Evolutionary conservation across 495 filamentous ascomycete species (phyloP).

Genomic region (Immersiella caudata): DNA sequence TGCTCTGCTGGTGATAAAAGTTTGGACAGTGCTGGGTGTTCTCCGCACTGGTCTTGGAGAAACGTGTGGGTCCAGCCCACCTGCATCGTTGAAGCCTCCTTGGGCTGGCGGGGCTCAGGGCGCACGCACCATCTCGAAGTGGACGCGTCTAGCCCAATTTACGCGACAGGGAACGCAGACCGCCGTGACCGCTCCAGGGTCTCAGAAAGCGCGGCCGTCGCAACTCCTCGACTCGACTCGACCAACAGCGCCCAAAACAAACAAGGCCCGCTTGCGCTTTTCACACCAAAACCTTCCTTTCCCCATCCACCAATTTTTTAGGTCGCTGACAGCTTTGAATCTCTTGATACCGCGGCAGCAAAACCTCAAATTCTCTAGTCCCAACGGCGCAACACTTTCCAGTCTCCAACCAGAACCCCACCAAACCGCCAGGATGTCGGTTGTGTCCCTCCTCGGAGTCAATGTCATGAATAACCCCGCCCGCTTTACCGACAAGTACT

Average conservation of each 20-base stretch:
- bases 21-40: too few species aligned
- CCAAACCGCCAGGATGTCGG: slow-evolving; percentile 72
- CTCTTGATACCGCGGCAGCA: background rate
- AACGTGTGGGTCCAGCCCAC: too few species aligned
- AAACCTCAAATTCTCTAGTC: background rate
- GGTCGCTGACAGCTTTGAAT: background rate
- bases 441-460: slow-evolving; percentile 93
- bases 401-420: slow-evolving; percentile 11
- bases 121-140: slow-evolving; percentile 11
- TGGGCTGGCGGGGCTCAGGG: too few species aligned
- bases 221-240: slow-evolving; percentile 24
- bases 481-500: slow-evolving; percentile 81
- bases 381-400: slow-evolving; percentile 3
- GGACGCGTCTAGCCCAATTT: slow-evolving; percentile 28
- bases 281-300: slow-evolving; percentile 4
- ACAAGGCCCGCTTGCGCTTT: slow-evolving; percentile 18
- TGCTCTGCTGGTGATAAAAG: too few species aligned
- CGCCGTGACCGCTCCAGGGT: slow-evolving; percentile 13
- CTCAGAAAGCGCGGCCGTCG: slow-evolving; percentile 15
- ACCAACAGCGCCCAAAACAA: slow-evolving; percentile 26
- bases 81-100: too few species aligned
- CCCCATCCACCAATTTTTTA: background rate
- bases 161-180: slow-evolving; percentile 30
- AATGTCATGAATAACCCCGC: slow-evolving; percentile 96
- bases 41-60: too few species aligned